phyloP scores from a whole-genome alignment of 345 rosid species.

The Dipteronia sinensis region DNA sequence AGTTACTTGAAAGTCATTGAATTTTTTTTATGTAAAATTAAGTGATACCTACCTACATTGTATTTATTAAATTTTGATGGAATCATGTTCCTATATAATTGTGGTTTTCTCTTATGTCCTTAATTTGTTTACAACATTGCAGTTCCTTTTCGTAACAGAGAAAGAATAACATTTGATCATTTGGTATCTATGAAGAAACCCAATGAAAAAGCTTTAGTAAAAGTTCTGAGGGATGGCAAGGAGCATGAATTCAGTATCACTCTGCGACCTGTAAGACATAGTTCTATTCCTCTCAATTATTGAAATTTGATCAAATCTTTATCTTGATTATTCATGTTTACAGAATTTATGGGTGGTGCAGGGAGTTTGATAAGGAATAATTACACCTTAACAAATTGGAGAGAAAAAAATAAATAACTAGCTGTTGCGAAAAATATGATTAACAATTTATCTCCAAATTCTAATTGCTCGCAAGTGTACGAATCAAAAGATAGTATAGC shows the following conservation, averaged over 20 bases:
- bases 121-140: slow-evolving; percentile 24
- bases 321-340: neutral
- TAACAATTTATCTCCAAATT: no score
- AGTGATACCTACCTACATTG: neutral
- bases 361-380: neutral
- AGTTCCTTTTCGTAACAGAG: slow-evolving; percentile 89
- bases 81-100: neutral
- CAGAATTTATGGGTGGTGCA: neutral
- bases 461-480: no score
- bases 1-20: neutral
- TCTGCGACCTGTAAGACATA: slow-evolving; percentile 66
- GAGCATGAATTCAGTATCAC: slow-evolving; percentile 60
- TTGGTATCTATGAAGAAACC: slow-evolving; percentile 93
- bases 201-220: slow-evolving; percentile 57
- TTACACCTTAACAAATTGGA: neutral
- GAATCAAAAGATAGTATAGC: no score
- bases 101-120: slow-evolving; percentile 17
- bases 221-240: slow-evolving; percentile 67
- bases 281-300: neutral
- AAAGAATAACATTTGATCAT: slow-evolving; percentile 85
- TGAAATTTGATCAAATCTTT: neutral
- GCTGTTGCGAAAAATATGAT: no score
- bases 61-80: neutral
- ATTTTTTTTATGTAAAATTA: neutral
- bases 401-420: neutral